Conservation (phyloP, 169 alveolate species). For the Plasmodium reichenowi region DNA sequence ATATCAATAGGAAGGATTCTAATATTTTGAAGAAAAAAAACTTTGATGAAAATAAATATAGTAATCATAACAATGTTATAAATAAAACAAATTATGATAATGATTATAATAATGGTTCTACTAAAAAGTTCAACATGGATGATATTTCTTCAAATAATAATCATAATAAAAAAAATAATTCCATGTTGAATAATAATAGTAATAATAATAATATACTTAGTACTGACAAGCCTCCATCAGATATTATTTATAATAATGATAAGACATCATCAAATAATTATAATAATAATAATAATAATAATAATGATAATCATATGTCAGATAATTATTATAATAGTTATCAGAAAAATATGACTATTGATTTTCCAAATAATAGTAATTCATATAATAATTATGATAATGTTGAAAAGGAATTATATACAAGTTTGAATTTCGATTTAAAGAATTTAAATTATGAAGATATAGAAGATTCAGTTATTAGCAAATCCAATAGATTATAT, state of each 20-base stretch:
- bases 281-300: neutral
- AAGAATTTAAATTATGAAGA: conserved; percentile 54
- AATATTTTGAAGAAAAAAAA: too few species aligned
- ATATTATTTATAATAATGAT: neutral
- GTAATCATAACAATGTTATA: too few species aligned
- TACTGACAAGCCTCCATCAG: neutral
- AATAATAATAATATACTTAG: neutral
- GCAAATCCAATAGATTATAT: conserved; percentile 64
- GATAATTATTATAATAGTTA: neutral
- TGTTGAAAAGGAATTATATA: conserved; percentile 1
- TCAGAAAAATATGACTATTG: neutral
- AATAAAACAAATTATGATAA: too few species aligned
- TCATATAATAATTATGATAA: neutral
- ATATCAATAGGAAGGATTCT: too few species aligned
- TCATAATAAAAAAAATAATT: too few species aligned
- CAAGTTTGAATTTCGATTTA: conserved; percentile 14
- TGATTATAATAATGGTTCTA: too few species aligned
- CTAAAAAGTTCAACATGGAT: too few species aligned
- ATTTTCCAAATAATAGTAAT: too few species aligned
- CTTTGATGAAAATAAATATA: too few species aligned
- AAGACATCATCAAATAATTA: neutral
- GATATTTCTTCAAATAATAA: too few species aligned
- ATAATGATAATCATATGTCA: neutral
- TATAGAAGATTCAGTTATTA: conserved; percentile 38
- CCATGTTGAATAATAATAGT: too few species aligned